Evolutionary conservation across 768 basidiomycete genomes (phyloP).

Genomic region (Suillus alpinus): DNA sequence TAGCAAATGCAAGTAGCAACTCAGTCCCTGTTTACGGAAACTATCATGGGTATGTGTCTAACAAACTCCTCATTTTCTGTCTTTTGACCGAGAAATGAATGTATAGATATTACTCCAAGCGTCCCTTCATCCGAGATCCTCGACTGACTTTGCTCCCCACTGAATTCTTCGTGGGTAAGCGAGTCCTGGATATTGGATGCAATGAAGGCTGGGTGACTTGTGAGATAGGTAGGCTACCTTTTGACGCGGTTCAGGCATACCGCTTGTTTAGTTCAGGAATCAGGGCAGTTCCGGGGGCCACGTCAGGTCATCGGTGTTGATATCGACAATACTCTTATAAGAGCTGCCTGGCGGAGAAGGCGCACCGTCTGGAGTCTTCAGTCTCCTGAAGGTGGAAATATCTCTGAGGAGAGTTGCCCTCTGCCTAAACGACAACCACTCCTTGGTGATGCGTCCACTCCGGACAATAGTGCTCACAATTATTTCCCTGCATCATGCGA

Average conservation of each 20-base stretch:
- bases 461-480: conserved; percentile 19
- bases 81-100: not conserved
- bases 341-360: conserved; percentile 71
- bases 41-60: conserved; percentile 56
- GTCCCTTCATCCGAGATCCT: conserved; percentile 56
- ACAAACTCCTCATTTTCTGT: not conserved
- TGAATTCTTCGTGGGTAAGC: conserved; percentile 48
- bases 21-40: conserved; percentile 61
- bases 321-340: conserved; percentile 74
- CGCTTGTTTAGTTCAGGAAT: conserved; percentile 1
- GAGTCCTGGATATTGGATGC: conserved; percentile 81
- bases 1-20: not conserved
- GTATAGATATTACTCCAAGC: conserved; percentile 73
- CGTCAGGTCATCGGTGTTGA: conserved; percentile 78
- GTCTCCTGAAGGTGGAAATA: conserved; percentile 15
- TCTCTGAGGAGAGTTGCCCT: not conserved
- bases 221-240: conserved; percentile 63
- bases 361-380: conserved; percentile 72
- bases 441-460: conserved; percentile 5
- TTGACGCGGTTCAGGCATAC: not conserved
- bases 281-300: conserved; percentile 67
- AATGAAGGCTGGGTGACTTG: conserved; percentile 86
- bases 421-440: conserved; percentile 12
- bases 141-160: conserved; percentile 62
- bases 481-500: conserved; percentile 81